Conservation (phyloP, 768 basidiomycete genomes). For the Mycena latifolia region DNA sequence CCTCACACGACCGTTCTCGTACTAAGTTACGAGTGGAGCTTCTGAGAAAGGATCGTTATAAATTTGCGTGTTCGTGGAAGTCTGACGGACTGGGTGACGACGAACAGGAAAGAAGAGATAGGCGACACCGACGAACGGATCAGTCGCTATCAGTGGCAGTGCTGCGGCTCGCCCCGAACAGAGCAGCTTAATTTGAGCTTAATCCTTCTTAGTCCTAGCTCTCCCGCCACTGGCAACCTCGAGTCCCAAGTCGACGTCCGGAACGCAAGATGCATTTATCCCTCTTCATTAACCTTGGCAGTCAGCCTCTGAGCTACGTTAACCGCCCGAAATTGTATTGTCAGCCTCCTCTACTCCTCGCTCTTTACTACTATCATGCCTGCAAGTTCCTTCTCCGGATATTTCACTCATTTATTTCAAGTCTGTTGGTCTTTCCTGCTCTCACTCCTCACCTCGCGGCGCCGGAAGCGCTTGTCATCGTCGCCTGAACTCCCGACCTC, state of each 20-base stretch:
- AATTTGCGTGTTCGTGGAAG: too few relatives aligned
- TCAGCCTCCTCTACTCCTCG: slow-evolving; percentile 16
- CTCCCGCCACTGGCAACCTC: too few relatives aligned
- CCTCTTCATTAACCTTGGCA: neutral
- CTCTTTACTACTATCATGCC: slow-evolving; percentile 19
- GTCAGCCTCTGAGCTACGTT: neutral
- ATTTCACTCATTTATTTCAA: slow-evolving; percentile 28
- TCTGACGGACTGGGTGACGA: too few relatives aligned
- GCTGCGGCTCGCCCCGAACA: too few relatives aligned
- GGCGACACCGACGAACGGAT: too few relatives aligned
- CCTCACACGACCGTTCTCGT: neutral
- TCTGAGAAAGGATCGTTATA: neutral
- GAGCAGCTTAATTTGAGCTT: too few relatives aligned
- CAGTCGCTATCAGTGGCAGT: too few relatives aligned
- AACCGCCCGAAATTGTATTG: neutral
- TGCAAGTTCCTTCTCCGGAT: slow-evolving; percentile 3
- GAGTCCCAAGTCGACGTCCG: too few relatives aligned
- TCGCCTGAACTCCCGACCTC: slow-evolving; percentile 23
- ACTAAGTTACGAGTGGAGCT: neutral
- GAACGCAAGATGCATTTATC: neutral
- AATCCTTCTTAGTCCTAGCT: too few relatives aligned
- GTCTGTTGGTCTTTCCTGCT: slow-evolving; percentile 24
- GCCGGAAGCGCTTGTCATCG: slow-evolving; percentile 4
- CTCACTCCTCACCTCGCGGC: slow-evolving; percentile 20
- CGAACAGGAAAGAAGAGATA: too few relatives aligned